Evolutionary conservation across 2,329 filamentous ascomycete species (phyloP).

Genomic region (Anthostomella pinea): DNA sequence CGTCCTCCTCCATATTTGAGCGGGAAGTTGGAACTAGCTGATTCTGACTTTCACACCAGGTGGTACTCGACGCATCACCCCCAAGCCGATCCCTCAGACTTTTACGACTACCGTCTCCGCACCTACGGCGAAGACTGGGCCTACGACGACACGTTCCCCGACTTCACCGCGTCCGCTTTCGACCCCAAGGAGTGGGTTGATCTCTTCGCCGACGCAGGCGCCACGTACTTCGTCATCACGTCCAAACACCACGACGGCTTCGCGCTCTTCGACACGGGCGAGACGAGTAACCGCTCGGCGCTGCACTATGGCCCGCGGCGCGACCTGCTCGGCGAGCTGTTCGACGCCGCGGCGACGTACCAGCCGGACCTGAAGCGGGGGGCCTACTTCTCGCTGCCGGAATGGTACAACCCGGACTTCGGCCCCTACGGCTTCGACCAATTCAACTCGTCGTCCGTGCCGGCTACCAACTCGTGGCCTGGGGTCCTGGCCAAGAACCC

Average conservation of each 20-base stretch:
- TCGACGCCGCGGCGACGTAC: constrained; percentile 38
- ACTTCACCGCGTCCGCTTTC: constrained; percentile 50
- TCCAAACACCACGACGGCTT: constrained; percentile 49
- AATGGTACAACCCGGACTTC: constrained; percentile 49
- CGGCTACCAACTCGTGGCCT: constrained; percentile 34
- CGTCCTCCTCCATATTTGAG: neutral
- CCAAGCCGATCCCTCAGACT: constrained; percentile 39
- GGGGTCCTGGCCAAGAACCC: constrained; percentile 41
- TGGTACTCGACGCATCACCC: constrained; percentile 37
- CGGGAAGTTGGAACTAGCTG: too few relatives aligned
- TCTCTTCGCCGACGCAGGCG: constrained; percentile 36
- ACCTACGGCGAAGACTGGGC: constrained; percentile 49
- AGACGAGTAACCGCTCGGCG: constrained; percentile 38
- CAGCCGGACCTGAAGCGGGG: constrained; percentile 42
- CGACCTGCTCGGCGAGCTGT: constrained; percentile 42
- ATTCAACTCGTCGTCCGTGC: constrained; percentile 17
- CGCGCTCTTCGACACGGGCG: constrained; percentile 40
- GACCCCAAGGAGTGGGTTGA: constrained; percentile 46
- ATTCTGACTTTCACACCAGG: constrained; percentile 13
- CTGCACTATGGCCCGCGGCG: constrained; percentile 40
- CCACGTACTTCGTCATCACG: constrained; percentile 45
- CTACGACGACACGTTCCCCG: constrained; percentile 55
- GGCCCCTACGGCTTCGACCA: constrained; percentile 42
- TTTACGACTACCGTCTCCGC: constrained; percentile 48
- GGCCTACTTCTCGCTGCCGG: constrained; percentile 47